Evolutionary conservation across 441 rosid genomes (phyloP).

Genomic region (Gossypium schwendimanii): DNA sequence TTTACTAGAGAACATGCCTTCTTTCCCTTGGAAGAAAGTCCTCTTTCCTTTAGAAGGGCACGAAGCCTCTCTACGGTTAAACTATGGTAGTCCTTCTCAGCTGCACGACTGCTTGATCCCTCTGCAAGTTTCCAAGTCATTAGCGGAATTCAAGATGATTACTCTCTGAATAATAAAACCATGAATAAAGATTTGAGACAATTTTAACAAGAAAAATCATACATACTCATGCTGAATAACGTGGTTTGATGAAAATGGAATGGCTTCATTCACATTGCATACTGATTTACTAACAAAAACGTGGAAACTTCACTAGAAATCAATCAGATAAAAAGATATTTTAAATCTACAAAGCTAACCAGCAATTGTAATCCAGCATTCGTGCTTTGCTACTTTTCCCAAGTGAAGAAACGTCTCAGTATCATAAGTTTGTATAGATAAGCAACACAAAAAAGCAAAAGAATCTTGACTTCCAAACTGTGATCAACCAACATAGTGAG

Average conservation of each 20-base stretch:
- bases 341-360: not conserved
- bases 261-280: not conserved
- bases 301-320: not conserved
- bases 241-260: not conserved
- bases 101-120: slow-evolving; percentile 49
- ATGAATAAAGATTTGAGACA: not conserved
- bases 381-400: not conserved
- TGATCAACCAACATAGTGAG: not conserved
- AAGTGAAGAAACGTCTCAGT: not conserved
- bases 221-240: not conserved
- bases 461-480: not conserved
- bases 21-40: slow-evolving; percentile 76
- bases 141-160: not conserved
- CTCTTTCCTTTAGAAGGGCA: slow-evolving; percentile 68
- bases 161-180: not conserved
- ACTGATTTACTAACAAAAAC: not conserved
- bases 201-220: not conserved
- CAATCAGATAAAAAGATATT: not conserved
- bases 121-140: slow-evolving; percentile 29
- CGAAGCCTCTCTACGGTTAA: slow-evolving; percentile 90
- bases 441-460: not conserved
- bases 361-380: not conserved
- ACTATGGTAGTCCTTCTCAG: slow-evolving; percentile 58
- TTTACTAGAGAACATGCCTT: slow-evolving; percentile 46
- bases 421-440: not conserved